Percentiles rank a stretch among this genome's conserved stretches.
Conservation (phyloP, 805 yeast species). For the Tetrapisispora pingtungensis region DNA sequence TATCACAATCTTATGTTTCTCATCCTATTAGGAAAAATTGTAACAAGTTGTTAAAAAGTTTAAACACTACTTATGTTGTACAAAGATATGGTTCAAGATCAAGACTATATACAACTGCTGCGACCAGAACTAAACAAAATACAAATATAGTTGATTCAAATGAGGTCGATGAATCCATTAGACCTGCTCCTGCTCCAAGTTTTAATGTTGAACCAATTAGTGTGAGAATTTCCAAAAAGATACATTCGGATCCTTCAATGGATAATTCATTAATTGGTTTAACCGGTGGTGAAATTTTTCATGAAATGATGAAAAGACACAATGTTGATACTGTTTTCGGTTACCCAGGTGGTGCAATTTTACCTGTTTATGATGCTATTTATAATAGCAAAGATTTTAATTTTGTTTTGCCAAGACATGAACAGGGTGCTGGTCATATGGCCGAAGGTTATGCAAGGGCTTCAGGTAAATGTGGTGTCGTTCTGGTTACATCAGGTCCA, state of each 20-base stretch:
- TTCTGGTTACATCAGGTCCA: slow-evolving; percentile 96
- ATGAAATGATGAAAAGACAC: slow-evolving; percentile 96
- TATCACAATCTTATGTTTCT: neutral
- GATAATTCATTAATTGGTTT: slow-evolving; percentile 88
- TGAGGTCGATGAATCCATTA: slow-evolving; percentile 2
- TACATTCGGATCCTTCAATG: slow-evolving; percentile 29
- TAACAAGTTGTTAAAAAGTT: neutral
- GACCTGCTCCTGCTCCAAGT: slow-evolving; percentile 32
- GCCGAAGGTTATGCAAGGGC: slow-evolving; percentile 99
- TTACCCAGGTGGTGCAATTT: slow-evolving; percentile 97
- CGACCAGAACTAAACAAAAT: neutral
- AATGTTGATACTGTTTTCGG: slow-evolving; percentile 94
- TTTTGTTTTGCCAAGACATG: slow-evolving; percentile 91
- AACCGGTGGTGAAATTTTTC: slow-evolving; percentile 98
- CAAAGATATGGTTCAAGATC: neutral
- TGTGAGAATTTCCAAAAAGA: slow-evolving; percentile 2
- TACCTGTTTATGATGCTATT: slow-evolving; percentile 96
- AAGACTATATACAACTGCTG: neutral
- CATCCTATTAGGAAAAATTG: neutral
- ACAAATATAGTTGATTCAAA: neutral
- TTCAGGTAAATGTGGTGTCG: slow-evolving; percentile 92
- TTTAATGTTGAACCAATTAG: slow-evolving; percentile 20
- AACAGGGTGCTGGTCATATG: slow-evolving; percentile 99
- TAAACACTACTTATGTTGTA: neutral
- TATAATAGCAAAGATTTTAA: slow-evolving; percentile 81